These are phyloP conservation scores for Aureoboletus auriporus DNA, from an alignment of 768 basidiomycete genomes.

Conservation along the genomic window DNA sequence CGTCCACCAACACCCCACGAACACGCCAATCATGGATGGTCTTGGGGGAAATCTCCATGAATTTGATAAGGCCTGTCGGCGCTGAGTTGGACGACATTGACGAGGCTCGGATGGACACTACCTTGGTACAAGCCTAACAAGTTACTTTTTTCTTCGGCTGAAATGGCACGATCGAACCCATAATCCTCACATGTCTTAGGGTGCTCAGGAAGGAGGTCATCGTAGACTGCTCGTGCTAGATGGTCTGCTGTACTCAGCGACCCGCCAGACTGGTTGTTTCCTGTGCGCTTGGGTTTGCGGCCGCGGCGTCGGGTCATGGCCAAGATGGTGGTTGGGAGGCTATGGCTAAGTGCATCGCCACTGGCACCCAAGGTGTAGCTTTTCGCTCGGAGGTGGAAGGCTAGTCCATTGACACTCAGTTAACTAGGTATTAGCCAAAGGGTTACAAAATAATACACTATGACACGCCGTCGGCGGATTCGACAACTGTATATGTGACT, in stretches of 20 bases:
- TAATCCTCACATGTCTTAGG: conserved; percentile 32
- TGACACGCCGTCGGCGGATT: no score
- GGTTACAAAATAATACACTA: no score
- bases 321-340: no score
- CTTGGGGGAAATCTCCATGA: conserved; percentile 19
- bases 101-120: background rate
- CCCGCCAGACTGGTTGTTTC: no score
- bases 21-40: conserved; percentile 32
- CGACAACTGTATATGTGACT: no score
- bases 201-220: conserved; percentile 28
- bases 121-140: conserved; percentile 31
- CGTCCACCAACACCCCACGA: conserved; percentile 29
- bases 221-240: conserved; percentile 24
- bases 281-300: no score
- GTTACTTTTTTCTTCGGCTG: conserved; percentile 8
- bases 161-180: conserved; percentile 29
- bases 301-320: no score
- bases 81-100: background rate
- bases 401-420: no score
- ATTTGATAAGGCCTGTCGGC: conserved; percentile 20
- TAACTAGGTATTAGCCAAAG: no score
- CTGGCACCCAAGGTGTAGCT: no score
- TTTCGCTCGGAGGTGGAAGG: no score
- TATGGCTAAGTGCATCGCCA: no score
- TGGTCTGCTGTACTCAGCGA: conserved; percentile 3